phyloP scores from a whole-genome alignment of 1,284 basidiomycete genomes.

The Leccinum subspadiceum region DNA sequence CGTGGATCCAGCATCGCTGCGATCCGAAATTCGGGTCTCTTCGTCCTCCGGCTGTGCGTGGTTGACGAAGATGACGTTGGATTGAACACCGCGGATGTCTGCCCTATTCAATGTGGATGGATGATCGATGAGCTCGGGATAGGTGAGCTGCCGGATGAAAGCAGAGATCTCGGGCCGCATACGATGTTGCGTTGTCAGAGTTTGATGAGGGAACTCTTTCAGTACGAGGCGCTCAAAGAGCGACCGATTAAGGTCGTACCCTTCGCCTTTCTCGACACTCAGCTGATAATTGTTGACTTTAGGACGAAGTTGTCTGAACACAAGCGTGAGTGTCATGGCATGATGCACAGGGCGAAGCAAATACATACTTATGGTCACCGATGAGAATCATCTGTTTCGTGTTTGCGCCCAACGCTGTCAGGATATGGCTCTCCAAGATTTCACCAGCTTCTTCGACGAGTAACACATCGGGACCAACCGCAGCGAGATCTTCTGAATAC shows the following conservation, averaged over 20 bases:
- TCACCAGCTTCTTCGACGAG: slow-evolving; percentile 72
- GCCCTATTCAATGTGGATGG: slow-evolving; percentile 46
- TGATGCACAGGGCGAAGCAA: background rate
- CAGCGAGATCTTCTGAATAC: slow-evolving; percentile 46
- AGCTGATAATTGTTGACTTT: slow-evolving; percentile 63
- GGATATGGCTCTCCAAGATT: slow-evolving; percentile 63
- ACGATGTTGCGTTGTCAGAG: slow-evolving; percentile 57
- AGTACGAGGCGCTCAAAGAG: slow-evolving; percentile 67
- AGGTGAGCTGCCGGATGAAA: slow-evolving; percentile 57
- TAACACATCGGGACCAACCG: slow-evolving; percentile 47
- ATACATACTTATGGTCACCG: slow-evolving; percentile 65
- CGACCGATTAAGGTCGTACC: slow-evolving; percentile 61
- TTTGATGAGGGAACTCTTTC: slow-evolving; percentile 57
- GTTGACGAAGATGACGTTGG: slow-evolving; percentile 60
- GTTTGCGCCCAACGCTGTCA: slow-evolving; percentile 50
- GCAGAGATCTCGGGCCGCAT: slow-evolving; percentile 70
- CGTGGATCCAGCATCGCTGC: slow-evolving; percentile 42
- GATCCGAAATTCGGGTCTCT: slow-evolving; percentile 39
- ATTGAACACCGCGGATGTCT: slow-evolving; percentile 49
- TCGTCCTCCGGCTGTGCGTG: slow-evolving; percentile 59
- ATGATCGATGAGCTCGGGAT: slow-evolving; percentile 60
- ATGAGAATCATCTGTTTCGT: slow-evolving; percentile 60
- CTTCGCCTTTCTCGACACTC: slow-evolving; percentile 63
- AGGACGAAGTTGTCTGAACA: slow-evolving; percentile 59
- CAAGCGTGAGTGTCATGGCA: slow-evolving; percentile 1